Base-by-base conservation (phyloP, 2,329 filamentous ascomycete genomes). In the Plenodomus biglobosus region DNA sequence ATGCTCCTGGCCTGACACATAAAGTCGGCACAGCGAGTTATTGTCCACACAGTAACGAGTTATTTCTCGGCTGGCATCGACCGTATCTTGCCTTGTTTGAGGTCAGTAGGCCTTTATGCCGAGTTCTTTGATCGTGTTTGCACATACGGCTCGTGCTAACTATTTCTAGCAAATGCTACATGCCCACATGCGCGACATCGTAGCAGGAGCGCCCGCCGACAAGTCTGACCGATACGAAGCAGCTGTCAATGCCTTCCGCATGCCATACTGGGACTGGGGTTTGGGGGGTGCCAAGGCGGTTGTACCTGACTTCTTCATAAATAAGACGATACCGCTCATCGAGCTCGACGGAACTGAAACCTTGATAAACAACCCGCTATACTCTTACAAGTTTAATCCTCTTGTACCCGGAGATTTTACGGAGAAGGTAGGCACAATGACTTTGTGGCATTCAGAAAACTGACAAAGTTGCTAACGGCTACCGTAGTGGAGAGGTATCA, bases 21-120 rank as follows among this genome's bases (percentile, higher is more conserved):
- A 66, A 65, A 40, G 51, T 61, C 2, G 59, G 56, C 1, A 54
- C 36, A 7, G 41, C 52, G 1, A 88, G 89, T 19, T 95, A 92
- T 64, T 95, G 90, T 66, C 82, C 83, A 4, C 91, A 95, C 69
- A 81, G 78, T 20, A 90, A 88, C 2, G 83, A 87, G 27, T 73
- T 95, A 13, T 94, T 95, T 66, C 80, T 87, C n/a, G 81, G 84
- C 22, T 95, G 90, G 90, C 90, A 95, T 75, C 81, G 90, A 18
- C 87, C 90, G 0, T 95, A 94, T 69, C 74, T 95, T 34, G 76
- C 81, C 1, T 72, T 87, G 1, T 84, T 77, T 53, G 78, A 87
- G 73, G 80, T 81, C 58, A 40, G 64, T 40, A 17, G 7, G 3
- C 11, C 15, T 3, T 10, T n/a, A n/a, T n/a, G n/a, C n/a, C n/a